Percentiles rank a stretch among this genome's conserved stretches.
Conservation (phyloP, 306 rosid species). For the Gleditsia sinensis region DNA sequence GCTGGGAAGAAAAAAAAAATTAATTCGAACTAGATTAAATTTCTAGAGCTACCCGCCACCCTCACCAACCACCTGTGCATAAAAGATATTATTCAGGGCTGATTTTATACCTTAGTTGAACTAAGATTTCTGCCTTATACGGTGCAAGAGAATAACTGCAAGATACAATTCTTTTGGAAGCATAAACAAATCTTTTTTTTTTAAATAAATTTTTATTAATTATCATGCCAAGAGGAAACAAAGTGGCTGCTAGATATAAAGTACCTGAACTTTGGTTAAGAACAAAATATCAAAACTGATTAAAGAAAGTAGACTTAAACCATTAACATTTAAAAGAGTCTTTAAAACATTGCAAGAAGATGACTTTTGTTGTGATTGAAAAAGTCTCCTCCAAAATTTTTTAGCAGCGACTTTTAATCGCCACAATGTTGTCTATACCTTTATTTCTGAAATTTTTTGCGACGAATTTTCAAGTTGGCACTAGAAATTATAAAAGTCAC, state of each 20-base stretch:
- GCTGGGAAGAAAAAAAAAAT: background rate
- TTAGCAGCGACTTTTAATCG: too few relatives aligned
- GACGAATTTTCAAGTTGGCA: too few relatives aligned
- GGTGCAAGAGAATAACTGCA: constrained; percentile 42
- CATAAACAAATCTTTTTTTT: background rate
- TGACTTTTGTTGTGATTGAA: too few relatives aligned
- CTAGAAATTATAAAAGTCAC: too few relatives aligned
- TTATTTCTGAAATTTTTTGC: too few relatives aligned
- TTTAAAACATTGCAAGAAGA: too few relatives aligned
- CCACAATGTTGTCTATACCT: too few relatives aligned
- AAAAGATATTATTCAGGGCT: too few relatives aligned
- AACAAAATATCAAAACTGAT: too few relatives aligned
- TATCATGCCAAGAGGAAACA: background rate
- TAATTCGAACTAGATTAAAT: constrained; percentile 10
- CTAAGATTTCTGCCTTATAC: constrained; percentile 39
- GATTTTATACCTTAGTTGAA: constrained; percentile 34
- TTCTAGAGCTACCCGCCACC: constrained; percentile 31
- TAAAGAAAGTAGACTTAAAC: too few relatives aligned
- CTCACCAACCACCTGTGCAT: constrained; percentile 39
- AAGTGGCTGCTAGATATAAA: constrained; percentile 44
- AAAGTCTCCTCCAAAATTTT: too few relatives aligned
- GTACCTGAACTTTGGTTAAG: constrained; percentile 20
- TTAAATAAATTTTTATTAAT: constrained; percentile 7
- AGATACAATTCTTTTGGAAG: constrained; percentile 5
- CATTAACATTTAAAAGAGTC: too few relatives aligned